A percentile compares a stretch with the other conserved stretches of the same genome.
These are phyloP conservation scores for Iris macrosiphon DNA, from an alignment of 106 monocot genomes.

Conservation along the genomic window DNA sequence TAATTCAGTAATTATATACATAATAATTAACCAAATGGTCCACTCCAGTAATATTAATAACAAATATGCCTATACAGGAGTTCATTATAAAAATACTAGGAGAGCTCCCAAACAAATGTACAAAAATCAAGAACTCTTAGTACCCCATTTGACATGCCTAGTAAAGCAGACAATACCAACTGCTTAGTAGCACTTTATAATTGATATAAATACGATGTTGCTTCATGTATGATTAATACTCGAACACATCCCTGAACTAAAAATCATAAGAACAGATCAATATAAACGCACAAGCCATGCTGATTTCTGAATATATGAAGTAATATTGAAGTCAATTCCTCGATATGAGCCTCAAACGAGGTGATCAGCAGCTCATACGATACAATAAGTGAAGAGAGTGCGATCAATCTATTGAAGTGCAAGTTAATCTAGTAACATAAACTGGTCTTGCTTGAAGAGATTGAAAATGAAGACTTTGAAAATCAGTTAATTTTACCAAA, in stretches of 20 bases:
- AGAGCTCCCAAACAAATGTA: no score
- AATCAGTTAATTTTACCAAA: no score
- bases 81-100: no score
- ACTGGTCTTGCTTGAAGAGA: not conserved
- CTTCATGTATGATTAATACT: no score
- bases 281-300: not conserved
- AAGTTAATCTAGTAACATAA: not conserved
- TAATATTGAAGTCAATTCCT: no score
- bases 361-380: not conserved
- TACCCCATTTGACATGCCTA: conserved; percentile 60
- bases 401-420: no score
- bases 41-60: no score
- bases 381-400: not conserved
- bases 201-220: not conserved
- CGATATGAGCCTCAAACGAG: not conserved
- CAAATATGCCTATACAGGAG: no score
- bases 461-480: no score
- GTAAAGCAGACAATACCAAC: conserved; percentile 77
- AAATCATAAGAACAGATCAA: not conserved
- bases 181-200: conserved; percentile 11
- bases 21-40: no score
- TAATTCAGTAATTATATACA: no score
- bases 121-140: conserved; percentile 61
- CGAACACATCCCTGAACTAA: not conserved
- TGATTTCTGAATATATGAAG: no score